phyloP scores from a whole-genome alignment of 441 rosid species.

The Geranium incanum region DNA sequence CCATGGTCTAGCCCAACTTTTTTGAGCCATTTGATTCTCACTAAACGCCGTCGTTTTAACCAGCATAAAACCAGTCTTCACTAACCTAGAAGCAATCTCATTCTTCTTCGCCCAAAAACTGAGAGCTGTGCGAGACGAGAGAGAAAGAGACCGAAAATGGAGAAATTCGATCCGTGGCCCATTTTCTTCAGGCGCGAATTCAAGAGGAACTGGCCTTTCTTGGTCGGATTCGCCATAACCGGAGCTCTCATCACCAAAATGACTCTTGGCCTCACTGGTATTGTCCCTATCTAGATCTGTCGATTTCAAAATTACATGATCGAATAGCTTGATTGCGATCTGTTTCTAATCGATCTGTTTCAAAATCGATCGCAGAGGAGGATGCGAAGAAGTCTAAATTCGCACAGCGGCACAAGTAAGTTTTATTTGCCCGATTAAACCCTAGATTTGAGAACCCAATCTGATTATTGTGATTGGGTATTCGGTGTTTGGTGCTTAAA shows the following conservation, averaged over 20 bases:
- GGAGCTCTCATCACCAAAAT: constrained; percentile 66
- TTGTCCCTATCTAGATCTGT: not conserved
- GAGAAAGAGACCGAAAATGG: not conserved
- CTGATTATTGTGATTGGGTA: not conserved
- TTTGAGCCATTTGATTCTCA: too few relatives aligned
- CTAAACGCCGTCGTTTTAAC: too few relatives aligned
- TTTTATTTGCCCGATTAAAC: not conserved
- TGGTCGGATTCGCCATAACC: constrained; percentile 78
- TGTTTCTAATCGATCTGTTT: not conserved
- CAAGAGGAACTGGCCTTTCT: constrained; percentile 79
- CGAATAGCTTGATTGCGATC: too few relatives aligned
- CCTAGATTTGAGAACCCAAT: not conserved
- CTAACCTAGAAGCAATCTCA: not conserved
- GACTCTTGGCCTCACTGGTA: constrained; percentile 71
- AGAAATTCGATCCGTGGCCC: constrained; percentile 87
- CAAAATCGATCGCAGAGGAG: constrained; percentile 59
- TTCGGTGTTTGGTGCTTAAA: too few relatives aligned
- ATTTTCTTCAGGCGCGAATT: constrained; percentile 89
- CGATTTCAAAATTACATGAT: too few relatives aligned
- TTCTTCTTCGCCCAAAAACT: not conserved
- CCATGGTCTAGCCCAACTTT: too few relatives aligned
- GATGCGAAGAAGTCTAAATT: constrained; percentile 74
- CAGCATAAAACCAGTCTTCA: too few relatives aligned
- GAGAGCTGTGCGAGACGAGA: not conserved
- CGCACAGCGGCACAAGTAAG: constrained; percentile 55